Evolutionary conservation across 73 alveolate species (phyloP).

Genomic region (Tetrahymena thermophila): DNA sequence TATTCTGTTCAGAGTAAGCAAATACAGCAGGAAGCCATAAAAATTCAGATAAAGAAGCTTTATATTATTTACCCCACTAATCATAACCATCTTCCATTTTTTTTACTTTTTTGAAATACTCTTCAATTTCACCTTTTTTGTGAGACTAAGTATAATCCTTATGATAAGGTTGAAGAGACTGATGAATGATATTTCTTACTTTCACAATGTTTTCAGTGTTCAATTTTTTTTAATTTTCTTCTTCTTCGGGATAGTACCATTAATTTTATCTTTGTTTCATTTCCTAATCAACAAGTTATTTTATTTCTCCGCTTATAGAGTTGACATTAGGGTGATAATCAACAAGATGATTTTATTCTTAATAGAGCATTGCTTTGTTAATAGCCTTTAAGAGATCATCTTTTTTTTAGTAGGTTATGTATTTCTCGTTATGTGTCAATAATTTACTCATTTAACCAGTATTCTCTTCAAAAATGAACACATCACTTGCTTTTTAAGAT

Average conservation of each 20-base stretch:
- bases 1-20: neutral
- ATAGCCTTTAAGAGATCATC: neutral
- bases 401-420: neutral
- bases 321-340: neutral
- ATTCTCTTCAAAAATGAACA: neutral
- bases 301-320: neutral
- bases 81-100: neutral
- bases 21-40: neutral
- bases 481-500: neutral
- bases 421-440: neutral
- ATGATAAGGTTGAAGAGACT: neutral
- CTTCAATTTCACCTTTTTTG: neutral
- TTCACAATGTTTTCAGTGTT: neutral
- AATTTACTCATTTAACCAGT: neutral
- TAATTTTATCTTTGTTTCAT: neutral
- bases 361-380: neutral
- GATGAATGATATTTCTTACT: neutral
- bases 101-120: neutral
- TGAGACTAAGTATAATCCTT: neutral
- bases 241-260: neutral
- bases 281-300: neutral
- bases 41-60: neutral
- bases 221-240: too few species aligned
- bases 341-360: neutral
- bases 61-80: neutral